These are phyloP conservation scores for Xylaria telfairii DNA, from an alignment of 495 filamentous ascomycete genomes.

Conservation along the genomic window DNA sequence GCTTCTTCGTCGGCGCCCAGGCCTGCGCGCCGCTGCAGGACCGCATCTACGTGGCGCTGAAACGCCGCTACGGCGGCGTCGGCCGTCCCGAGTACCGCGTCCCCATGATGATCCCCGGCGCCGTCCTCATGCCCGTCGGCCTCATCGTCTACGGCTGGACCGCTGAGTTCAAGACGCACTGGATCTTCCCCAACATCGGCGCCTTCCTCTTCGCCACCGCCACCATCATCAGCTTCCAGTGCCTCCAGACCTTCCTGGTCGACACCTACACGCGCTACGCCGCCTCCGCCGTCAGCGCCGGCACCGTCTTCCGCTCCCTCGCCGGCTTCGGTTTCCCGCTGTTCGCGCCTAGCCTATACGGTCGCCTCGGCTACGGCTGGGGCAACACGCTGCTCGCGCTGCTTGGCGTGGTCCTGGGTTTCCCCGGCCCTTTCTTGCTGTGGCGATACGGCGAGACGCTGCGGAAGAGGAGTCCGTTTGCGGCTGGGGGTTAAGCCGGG, in stretches of 20 bases:
- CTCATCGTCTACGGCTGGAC: conserved; percentile 78
- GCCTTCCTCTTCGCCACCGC: conserved; percentile 64
- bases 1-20: conserved; percentile 71
- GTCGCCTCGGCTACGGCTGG: conserved; percentile 60
- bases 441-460: conserved; percentile 53
- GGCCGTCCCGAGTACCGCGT: conserved; percentile 70
- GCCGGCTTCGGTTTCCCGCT: conserved; percentile 80
- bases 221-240: conserved; percentile 70
- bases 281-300: conserved; percentile 73
- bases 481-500: conserved; percentile 56
- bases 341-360: conserved; percentile 72
- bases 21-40: conserved; percentile 69
- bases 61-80: conserved; percentile 58
- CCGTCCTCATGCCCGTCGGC: conserved; percentile 65
- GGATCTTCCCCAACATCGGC: conserved; percentile 78
- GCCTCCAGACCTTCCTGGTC: conserved; percentile 76
- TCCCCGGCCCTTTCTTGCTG: conserved; percentile 59
- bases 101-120: conserved; percentile 62
- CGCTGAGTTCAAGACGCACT: conserved; percentile 65
- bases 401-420: conserved; percentile 55
- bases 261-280: conserved; percentile 78
- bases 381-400: conserved; percentile 62
- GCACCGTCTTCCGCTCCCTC: conserved; percentile 68
- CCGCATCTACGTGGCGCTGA: conserved; percentile 65
- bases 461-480: conserved; percentile 68